Conservation (phyloP, 2,329 filamentous ascomycete species). For the Cadophora sp. region DNA sequence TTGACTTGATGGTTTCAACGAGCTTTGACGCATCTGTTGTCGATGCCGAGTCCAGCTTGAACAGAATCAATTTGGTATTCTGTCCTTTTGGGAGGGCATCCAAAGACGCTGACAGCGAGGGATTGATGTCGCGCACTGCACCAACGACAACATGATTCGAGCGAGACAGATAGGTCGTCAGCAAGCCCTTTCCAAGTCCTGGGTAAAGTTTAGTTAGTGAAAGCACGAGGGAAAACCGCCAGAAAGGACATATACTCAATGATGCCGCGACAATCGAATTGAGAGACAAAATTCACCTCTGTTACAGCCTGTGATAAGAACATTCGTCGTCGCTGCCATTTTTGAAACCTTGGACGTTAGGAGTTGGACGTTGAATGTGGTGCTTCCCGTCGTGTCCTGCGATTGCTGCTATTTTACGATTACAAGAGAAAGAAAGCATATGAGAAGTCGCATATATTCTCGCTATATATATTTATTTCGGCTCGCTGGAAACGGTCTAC, state of each 20-base stretch:
- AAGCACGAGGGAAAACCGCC: not conserved
- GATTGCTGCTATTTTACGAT: too few species aligned
- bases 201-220: not conserved
- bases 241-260: too few species aligned
- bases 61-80: slow-evolving; percentile 49
- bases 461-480: too few species aligned
- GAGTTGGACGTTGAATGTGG: too few species aligned
- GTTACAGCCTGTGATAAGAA: slow-evolving; percentile 8
- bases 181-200: slow-evolving; percentile 47
- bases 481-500: too few species aligned
- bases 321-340: not conserved
- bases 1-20: slow-evolving; percentile 42
- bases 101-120: slow-evolving; percentile 44
- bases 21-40: slow-evolving; percentile 47
- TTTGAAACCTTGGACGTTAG: not conserved
- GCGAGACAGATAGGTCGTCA: slow-evolving; percentile 25
- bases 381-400: too few species aligned
- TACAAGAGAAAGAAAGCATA: too few species aligned
- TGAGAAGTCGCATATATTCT: too few species aligned
- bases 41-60: slow-evolving; percentile 51
- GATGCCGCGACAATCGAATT: too few species aligned
- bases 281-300: slow-evolving; percentile 1
- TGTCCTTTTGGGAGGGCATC: slow-evolving; percentile 46
- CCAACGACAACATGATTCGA: slow-evolving; percentile 42
- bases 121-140: slow-evolving; percentile 47